These are phyloP conservation scores for Sesbania bispinosa DNA, from an alignment of 306 rosid species.

Conservation along the genomic window DNA sequence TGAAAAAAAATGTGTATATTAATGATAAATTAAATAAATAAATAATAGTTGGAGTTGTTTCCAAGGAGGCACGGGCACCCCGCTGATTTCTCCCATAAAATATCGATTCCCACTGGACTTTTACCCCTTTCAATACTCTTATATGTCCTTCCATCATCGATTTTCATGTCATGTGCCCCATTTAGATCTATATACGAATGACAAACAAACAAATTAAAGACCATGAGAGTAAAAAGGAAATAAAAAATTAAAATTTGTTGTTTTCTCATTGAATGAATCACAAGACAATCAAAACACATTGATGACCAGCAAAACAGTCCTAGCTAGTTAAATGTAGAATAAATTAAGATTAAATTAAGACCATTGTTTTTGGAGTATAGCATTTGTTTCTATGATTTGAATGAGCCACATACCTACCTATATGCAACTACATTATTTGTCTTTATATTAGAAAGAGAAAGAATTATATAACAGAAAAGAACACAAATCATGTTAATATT, in stretches of 20 bases:
- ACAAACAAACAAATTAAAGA: background rate
- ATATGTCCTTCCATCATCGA: constrained; percentile 26
- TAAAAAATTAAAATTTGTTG: constrained; percentile 10
- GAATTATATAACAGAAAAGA: too few relatives aligned
- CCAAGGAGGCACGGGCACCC: constrained; percentile 95
- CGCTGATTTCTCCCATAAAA: constrained; percentile 91
- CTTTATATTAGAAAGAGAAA: too few relatives aligned
- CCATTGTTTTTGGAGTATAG: background rate
- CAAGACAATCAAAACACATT: background rate
- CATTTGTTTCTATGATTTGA: background rate
- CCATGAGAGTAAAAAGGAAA: background rate
- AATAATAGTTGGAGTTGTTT: constrained; percentile 33
- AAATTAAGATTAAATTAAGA: background rate
- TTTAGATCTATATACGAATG: background rate
- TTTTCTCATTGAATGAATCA: constrained; percentile 17
- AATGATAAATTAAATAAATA: too few relatives aligned
- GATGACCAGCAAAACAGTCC: background rate
- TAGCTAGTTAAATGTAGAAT: background rate
- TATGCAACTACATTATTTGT: background rate
- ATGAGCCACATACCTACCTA: too few relatives aligned
- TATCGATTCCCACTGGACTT: constrained; percentile 41
- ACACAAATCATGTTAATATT: too few relatives aligned
- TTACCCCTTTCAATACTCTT: constrained; percentile 6
- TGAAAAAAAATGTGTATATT: too few relatives aligned
- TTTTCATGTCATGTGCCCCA: constrained; percentile 35